phyloP scores from a whole-genome alignment of 1,284 basidiomycete genomes.

The Stygiomarasmius scandens region DNA sequence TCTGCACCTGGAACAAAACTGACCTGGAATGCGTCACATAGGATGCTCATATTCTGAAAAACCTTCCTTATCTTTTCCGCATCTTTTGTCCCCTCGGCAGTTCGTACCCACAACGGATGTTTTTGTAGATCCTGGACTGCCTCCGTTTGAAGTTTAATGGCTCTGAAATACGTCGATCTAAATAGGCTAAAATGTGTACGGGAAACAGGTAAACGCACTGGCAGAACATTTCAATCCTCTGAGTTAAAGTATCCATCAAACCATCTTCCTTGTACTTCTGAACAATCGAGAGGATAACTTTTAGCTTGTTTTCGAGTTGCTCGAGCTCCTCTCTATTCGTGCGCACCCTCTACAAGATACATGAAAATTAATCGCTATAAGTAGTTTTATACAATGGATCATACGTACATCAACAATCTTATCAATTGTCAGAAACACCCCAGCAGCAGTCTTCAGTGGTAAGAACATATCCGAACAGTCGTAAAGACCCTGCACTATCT shows the following conservation, averaged over 20 bases:
- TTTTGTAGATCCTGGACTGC: background rate
- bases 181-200: background rate
- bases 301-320: background rate
- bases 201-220: background rate
- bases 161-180: no score
- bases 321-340: slow-evolving; percentile 1
- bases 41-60: no score
- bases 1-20: no score
- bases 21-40: no score
- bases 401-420: slow-evolving; percentile 2
- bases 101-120: background rate
- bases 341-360: background rate
- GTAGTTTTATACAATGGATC: background rate
- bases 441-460: slow-evolving; percentile 5
- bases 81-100: slow-evolving; percentile 1
- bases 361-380: background rate
- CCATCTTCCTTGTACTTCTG: slow-evolving; percentile 1
- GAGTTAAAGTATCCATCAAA: background rate
- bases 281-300: background rate
- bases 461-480: slow-evolving; percentile 6
- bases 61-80: no score
- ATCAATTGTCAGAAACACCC: background rate
- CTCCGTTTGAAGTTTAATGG: no score
- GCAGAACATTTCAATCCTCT: background rate
- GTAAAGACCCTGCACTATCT: background rate